A percentile compares a stretch with the other conserved stretches of the same genome.
These are phyloP conservation scores for Centella asiatica DNA, from an alignment of 129 eudicot genomes.

Conservation along the genomic window DNA sequence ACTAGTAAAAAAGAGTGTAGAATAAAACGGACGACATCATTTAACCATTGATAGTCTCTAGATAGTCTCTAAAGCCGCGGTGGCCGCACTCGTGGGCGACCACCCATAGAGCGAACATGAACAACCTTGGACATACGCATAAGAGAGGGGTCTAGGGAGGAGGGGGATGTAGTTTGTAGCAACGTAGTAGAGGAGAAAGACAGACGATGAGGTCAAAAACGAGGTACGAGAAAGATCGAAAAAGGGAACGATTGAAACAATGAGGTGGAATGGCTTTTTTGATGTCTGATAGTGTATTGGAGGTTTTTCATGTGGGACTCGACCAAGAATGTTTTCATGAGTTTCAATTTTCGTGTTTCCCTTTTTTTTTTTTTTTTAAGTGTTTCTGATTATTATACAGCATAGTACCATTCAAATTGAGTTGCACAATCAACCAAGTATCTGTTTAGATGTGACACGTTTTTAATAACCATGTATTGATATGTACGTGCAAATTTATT, in stretches of 20 bases:
- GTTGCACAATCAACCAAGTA: too few species aligned
- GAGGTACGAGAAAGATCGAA: constrained; percentile 5
- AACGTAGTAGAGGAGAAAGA: constrained; percentile 1
- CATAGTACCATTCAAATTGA: too few species aligned
- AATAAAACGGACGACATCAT: neutral
- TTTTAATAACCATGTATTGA: too few species aligned
- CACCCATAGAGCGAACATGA: constrained; percentile 1
- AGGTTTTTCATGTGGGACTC: constrained; percentile 2
- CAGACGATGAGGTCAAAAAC: constrained; percentile 4
- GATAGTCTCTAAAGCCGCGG: constrained; percentile 10
- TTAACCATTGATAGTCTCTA: constrained; percentile 4
- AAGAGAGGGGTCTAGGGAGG: constrained; percentile 7
- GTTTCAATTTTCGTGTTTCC: too few species aligned
- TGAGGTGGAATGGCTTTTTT: constrained; percentile 8
- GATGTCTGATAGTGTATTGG: neutral
- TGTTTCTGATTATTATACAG: too few species aligned
- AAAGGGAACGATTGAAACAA: neutral
- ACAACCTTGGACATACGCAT: constrained; percentile 4
- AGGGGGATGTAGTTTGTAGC: constrained; percentile 6
- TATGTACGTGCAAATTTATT: too few species aligned
- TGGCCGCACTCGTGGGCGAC: constrained; percentile 9
- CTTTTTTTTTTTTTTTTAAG: too few species aligned
- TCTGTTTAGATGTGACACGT: too few species aligned
- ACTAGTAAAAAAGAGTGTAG: constrained; percentile 2
- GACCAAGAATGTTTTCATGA: neutral